phyloP scores from a whole-genome alignment of 768 basidiomycete genomes.

The Strobilomyces dryophilus region DNA sequence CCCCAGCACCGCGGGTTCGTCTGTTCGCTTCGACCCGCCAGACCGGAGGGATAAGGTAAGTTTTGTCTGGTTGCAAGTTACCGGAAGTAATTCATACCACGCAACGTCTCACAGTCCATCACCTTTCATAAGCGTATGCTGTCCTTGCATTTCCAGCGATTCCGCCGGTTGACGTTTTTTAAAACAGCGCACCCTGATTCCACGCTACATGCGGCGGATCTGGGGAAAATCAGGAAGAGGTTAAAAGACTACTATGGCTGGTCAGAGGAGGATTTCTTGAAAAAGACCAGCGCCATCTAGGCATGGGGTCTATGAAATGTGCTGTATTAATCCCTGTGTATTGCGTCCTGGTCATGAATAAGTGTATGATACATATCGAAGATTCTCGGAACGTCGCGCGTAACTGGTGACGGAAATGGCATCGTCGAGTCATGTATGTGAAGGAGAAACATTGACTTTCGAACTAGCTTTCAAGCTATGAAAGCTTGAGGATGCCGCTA shows the following conservation, averaged over 20 bases:
- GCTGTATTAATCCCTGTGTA: not conserved
- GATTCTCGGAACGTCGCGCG: not conserved
- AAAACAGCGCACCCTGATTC: constrained; percentile 68
- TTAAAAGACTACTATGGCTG: constrained; percentile 67
- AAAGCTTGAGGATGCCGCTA: constrained; percentile 2
- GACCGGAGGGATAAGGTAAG: constrained; percentile 44
- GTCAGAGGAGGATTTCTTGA: constrained; percentile 42
- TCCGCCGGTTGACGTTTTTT: not conserved
- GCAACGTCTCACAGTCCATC: constrained; percentile 46
- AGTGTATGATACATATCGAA: not conserved
- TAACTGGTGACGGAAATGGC: not conserved
- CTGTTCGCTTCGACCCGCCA: constrained; percentile 79
- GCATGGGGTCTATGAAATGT: not conserved
- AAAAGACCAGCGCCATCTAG: constrained; percentile 11
- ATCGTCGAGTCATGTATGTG: not conserved
- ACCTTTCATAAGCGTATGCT: constrained; percentile 69
- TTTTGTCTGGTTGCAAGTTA: not conserved
- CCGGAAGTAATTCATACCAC: constrained; percentile 1
- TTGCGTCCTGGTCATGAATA: not conserved
- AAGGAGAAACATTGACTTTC: not conserved
- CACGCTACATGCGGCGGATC: constrained; percentile 42
- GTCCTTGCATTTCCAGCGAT: not conserved
- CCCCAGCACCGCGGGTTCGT: constrained; percentile 75
- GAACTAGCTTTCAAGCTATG: not conserved
- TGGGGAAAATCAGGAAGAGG: constrained; percentile 53